Evolutionary conservation across 139 green algal genomes (phyloP).

Genomic region (Chlorella sp.): DNA sequence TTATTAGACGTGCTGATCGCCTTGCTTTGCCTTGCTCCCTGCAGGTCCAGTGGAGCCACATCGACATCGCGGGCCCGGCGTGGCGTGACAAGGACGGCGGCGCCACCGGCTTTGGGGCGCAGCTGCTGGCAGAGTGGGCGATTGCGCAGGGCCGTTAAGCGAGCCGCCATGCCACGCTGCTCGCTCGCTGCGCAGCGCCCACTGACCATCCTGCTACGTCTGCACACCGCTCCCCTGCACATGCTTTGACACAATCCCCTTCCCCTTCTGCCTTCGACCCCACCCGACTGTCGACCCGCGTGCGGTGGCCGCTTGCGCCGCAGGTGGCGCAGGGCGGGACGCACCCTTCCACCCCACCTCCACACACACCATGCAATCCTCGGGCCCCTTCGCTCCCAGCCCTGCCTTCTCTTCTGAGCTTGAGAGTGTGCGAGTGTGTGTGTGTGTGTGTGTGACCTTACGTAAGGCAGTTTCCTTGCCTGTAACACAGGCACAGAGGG

Average conservation of each 20-base stretch:
- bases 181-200: too few relatives aligned
- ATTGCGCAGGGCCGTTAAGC: neutral
- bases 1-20: too few relatives aligned
- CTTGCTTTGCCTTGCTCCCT: neutral
- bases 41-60: slow-evolving; percentile 89
- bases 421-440: neutral
- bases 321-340: too few relatives aligned
- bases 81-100: slow-evolving; percentile 86
- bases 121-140: slow-evolving; percentile 84
- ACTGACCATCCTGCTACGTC: too few relatives aligned
- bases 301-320: too few relatives aligned
- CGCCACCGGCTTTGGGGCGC: slow-evolving; percentile 92
- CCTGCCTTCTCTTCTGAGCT: neutral
- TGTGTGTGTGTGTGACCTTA: neutral
- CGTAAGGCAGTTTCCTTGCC: neutral
- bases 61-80: slow-evolving; percentile 93
- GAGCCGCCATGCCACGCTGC: too few relatives aligned
- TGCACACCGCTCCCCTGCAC: neutral
- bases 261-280: neutral
- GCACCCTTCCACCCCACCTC: neutral
- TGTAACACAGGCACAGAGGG: neutral
- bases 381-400: neutral
- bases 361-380: neutral
- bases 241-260: neutral
- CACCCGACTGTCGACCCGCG: too few relatives aligned